phyloP scores from a whole-genome alignment of 805 yeast genomes.

The Zygotorulaspora chibaensis region DNA sequence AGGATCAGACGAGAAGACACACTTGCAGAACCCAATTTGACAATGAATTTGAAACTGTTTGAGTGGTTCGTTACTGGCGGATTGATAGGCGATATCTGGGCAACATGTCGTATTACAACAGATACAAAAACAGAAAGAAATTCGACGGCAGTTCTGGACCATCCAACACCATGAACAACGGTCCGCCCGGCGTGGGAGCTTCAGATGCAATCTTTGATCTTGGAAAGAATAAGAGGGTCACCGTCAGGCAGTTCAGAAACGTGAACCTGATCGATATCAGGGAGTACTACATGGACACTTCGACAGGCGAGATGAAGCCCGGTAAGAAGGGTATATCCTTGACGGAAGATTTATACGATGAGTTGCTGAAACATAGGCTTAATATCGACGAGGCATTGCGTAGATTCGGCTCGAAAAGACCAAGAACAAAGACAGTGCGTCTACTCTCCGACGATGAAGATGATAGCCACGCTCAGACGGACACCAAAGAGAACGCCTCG shows the following conservation, averaged over 20 bases:
- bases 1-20: background rate
- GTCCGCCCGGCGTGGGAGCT: conserved; percentile 16
- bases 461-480: conserved; percentile 12
- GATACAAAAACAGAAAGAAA: conserved; percentile 27
- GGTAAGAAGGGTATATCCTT: conserved; percentile 61
- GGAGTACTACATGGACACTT: conserved; percentile 65
- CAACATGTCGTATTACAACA: conserved; percentile 32
- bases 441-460: conserved; percentile 31
- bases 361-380: conserved; percentile 33
- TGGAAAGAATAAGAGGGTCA: conserved; percentile 61
- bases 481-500: conserved; percentile 14
- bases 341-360: conserved; percentile 37
- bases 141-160: conserved; percentile 9
- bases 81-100: no score
- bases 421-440: conserved; percentile 31
- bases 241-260: conserved; percentile 69
- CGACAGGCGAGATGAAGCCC: conserved; percentile 61
- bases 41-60: background rate
- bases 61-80: no score
- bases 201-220: conserved; percentile 39
- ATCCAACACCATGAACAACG: conserved; percentile 8
- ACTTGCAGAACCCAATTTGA: background rate
- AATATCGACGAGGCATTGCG: conserved; percentile 37
- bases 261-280: conserved; percentile 72
- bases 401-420: conserved; percentile 35